phyloP scores from a whole-genome alignment of 768 basidiomycete species.

The Cantharellus anzutake region DNA sequence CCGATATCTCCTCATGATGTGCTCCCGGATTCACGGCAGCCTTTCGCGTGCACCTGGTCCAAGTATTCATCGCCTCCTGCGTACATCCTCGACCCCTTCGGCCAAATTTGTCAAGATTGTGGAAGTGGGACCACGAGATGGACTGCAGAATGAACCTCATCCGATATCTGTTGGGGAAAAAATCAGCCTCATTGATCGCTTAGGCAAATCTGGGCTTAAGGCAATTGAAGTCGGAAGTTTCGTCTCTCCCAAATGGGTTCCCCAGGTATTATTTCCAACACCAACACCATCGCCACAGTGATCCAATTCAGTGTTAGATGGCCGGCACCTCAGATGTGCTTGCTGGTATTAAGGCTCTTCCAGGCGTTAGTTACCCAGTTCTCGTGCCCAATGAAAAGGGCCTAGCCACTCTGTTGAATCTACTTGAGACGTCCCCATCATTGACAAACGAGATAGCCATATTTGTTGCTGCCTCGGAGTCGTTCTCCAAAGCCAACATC shows the following conservation, averaged over 20 bases:
- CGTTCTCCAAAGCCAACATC: conserved; percentile 71
- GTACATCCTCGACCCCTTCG: no score
- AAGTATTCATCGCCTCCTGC: no score
- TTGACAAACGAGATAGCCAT: conserved; percentile 72
- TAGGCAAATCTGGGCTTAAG: conserved; percentile 45
- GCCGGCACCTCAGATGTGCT: conserved; percentile 68
- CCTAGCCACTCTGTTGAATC: conserved; percentile 40
- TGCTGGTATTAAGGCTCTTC: conserved; percentile 30
- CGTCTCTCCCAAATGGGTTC: conserved; percentile 86
- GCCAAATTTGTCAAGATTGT: conserved; percentile 32
- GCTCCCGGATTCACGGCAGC: no score
- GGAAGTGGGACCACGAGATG: conserved; percentile 83
- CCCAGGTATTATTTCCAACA: conserved; percentile 37
- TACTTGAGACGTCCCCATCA: conserved; percentile 22
- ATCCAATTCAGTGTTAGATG: conserved; percentile 35
- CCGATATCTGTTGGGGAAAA: conserved; percentile 56
- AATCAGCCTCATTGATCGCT: conserved; percentile 57
- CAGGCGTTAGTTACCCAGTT: conserved; percentile 51
- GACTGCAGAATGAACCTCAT: conserved; percentile 73
- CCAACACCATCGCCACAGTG: neutral
- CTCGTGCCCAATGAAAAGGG: conserved; percentile 69
- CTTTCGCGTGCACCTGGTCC: no score
- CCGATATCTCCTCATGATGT: no score
- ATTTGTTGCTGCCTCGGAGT: conserved; percentile 77
- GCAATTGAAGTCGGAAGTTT: conserved; percentile 77